Conservation (phyloP, 306 rosid species). For the barrel medic (Medicago truncatula) region MtrunA17r5.0-ANR NC_053044.1:30109001-30109500, state of each 20-base stretch:
- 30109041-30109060: constrained; percentile 98
- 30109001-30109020: constrained; percentile 36
- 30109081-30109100: constrained; percentile 95
- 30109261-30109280: constrained; percentile 31
- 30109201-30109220: constrained; percentile 73
- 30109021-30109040: constrained; percentile 68
- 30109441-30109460: constrained; percentile 7
- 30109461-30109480: constrained; percentile 70
- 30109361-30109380: constrained; percentile 95
- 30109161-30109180: constrained; percentile 89
- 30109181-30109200: constrained; percentile 79
- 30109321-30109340: constrained; percentile 79
- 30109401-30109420: background rate
- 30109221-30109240: constrained; percentile 12
- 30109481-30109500: constrained; percentile 91
- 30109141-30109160: constrained; percentile 93
- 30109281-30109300: constrained; percentile 96
- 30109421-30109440: background rate
- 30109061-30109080: constrained; percentile 98
- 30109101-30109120: constrained; percentile 82
- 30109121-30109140: constrained; percentile 88
- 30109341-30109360: constrained; percentile 88
- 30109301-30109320: constrained; percentile 97
- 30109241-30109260: constrained; percentile 20
- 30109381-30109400: background rate